These are phyloP conservation scores for Oehlia diaphana DNA, from an alignment of 192 early-diverging fungal genomes.

Conservation along the genomic window DNA sequence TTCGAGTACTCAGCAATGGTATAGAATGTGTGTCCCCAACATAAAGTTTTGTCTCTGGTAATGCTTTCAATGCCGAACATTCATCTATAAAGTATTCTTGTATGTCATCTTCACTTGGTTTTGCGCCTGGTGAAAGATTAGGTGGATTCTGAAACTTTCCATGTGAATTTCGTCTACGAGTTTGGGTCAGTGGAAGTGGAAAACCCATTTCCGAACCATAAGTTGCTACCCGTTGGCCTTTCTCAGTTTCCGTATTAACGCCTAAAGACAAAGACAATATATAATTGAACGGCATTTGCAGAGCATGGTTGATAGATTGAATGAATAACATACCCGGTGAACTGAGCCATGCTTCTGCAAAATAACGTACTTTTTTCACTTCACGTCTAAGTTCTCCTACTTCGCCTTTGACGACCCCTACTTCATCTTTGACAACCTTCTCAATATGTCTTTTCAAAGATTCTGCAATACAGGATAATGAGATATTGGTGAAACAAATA, in stretches of 20 bases:
- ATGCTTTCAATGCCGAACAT: not conserved
- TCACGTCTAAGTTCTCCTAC: too few species aligned
- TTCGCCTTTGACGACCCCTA: too few species aligned
- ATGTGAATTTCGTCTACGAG: not conserved
- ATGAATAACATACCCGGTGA: too few species aligned
- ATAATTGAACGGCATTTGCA: not conserved
- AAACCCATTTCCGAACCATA: not conserved
- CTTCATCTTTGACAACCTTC: too few species aligned
- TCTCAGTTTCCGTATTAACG: not conserved
- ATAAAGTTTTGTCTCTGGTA: not conserved
- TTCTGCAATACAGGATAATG: too few species aligned
- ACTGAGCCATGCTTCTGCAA: too few species aligned
- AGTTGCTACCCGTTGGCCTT: not conserved
- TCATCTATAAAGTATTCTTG: constrained; percentile 21
- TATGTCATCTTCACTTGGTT: not conserved
- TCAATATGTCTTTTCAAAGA: too few species aligned
- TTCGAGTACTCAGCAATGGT: constrained; percentile 11
- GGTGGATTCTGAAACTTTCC: constrained; percentile 1
- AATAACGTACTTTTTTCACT: too few species aligned
- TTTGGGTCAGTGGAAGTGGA: not conserved
- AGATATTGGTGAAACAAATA: too few species aligned
- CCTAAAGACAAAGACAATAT: constrained; percentile 11
- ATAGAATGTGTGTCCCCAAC: not conserved
- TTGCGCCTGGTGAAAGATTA: not conserved
- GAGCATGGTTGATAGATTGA: too few species aligned